A percentile compares a stretch with the other conserved stretches of the same genome.
Conservation (phyloP, 441 rosid species). For the Rhodomyrtus psidioides region DNA sequence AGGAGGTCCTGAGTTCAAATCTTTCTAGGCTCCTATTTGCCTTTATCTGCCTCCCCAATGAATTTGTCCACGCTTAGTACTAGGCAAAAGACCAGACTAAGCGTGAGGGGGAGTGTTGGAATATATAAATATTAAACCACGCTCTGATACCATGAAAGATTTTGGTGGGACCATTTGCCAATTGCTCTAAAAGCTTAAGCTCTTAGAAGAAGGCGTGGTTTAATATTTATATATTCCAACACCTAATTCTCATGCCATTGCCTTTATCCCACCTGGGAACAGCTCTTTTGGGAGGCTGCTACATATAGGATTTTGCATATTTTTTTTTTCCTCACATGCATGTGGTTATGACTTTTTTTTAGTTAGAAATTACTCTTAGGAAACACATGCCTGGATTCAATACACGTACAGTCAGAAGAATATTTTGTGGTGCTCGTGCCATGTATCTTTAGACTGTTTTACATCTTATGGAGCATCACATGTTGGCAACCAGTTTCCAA, state of each 20-base stretch:
- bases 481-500: neutral
- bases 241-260: neutral
- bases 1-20: no score
- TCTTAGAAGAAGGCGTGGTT: no score
- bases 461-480: neutral
- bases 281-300: neutral
- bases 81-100: no score
- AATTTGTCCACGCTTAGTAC: no score
- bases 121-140: no score
- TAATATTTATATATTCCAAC: no score
- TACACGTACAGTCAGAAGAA: neutral
- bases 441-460: neutral
- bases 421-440: neutral
- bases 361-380: neutral
- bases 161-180: no score
- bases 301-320: neutral
- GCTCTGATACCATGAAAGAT: no score
- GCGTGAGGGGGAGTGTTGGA: no score
- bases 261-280: neutral
- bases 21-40: no score
- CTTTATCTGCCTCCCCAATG: no score
- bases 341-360: neutral
- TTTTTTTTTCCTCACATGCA: neutral
- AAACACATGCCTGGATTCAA: neutral
- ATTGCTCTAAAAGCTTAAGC: no score